Conservation (phyloP, 306 rosid genomes). For the Spatholobus suberectus region DNA sequence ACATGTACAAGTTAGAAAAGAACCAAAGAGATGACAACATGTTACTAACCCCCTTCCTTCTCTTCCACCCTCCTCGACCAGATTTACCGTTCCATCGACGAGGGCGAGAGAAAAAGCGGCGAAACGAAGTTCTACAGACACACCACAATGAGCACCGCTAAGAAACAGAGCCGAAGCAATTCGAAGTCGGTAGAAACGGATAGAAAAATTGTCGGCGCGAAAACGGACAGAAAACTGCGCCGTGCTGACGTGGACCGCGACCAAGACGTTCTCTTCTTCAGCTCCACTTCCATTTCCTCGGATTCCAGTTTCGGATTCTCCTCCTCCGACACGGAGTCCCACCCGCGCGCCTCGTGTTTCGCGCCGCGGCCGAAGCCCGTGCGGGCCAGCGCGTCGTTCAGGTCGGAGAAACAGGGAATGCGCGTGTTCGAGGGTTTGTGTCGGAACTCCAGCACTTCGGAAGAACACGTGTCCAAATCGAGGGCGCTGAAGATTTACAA, state of each 20-base stretch:
- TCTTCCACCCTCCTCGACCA: conserved; percentile 84
- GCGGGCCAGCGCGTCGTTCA: conserved; percentile 46
- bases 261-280: conserved; percentile 68
- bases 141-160: conserved; percentile 38
- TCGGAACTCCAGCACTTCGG: neutral
- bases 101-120: conserved; percentile 44
- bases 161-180: conserved; percentile 38
- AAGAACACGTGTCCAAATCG: conserved; percentile 54
- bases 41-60: conserved; percentile 66
- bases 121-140: conserved; percentile 59
- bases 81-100: conserved; percentile 88
- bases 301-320: conserved; percentile 88
- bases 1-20: conserved; percentile 59
- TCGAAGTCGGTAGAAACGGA: neutral
- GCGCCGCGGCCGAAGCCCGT: conserved; percentile 53
- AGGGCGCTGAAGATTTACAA: conserved; percentile 79
- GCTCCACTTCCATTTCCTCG: conserved; percentile 84
- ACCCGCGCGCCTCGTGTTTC: conserved; percentile 55
- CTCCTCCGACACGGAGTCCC: conserved; percentile 83
- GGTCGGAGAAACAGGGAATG: conserved; percentile 42
- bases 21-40: conserved; percentile 43
- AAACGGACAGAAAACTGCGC: conserved; percentile 45
- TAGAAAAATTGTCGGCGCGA: conserved; percentile 21
- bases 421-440: conserved; percentile 41
- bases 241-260: conserved; percentile 43